Evolutionary conservation across 352 stramenopile genomes (phyloP).

Genomic region (Phytophthora fragariae): DNA sequence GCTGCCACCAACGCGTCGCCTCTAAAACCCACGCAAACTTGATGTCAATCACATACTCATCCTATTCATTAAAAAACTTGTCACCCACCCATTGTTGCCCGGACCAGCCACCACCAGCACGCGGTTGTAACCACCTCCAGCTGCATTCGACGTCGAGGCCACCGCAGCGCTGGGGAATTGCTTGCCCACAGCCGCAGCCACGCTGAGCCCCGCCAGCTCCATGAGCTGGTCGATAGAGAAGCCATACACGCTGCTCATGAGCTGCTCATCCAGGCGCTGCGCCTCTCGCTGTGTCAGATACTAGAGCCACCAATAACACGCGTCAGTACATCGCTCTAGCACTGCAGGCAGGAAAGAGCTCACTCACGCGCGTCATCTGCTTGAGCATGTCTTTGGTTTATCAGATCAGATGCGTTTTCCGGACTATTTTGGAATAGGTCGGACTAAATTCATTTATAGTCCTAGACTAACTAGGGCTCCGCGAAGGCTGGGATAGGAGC

Average conservation of each 20-base stretch:
- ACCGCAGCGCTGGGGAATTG: constrained; percentile 45
- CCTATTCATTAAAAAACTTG: not conserved
- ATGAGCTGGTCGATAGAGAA: constrained; percentile 99
- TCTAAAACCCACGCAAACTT: constrained; percentile 27
- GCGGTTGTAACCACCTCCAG: constrained; percentile 24
- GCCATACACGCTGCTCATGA: constrained; percentile 88
- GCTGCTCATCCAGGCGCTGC: constrained; percentile 88
- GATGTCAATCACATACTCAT: not conserved
- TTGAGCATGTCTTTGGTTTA: not conserved
- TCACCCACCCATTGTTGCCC: constrained; percentile 96
- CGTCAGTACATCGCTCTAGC: not conserved
- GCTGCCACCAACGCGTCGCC: constrained; percentile 99
- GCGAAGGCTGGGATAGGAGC: too few species aligned
- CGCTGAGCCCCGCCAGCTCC: constrained; percentile 97
- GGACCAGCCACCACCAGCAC: constrained; percentile 96
- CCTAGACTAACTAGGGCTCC: not conserved
- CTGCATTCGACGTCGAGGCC: too few species aligned
- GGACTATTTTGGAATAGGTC: too few species aligned
- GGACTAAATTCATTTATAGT: not conserved
- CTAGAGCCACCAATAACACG: constrained; percentile 29
- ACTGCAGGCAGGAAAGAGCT: not conserved
- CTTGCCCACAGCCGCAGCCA: constrained; percentile 92
- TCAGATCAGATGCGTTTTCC: not conserved
- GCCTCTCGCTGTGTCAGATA: constrained; percentile 78
- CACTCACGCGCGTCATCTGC: not conserved